Conservation (phyloP, 2,329 filamentous ascomycete genomes). For the Mycocentrospora acerina region DNA sequence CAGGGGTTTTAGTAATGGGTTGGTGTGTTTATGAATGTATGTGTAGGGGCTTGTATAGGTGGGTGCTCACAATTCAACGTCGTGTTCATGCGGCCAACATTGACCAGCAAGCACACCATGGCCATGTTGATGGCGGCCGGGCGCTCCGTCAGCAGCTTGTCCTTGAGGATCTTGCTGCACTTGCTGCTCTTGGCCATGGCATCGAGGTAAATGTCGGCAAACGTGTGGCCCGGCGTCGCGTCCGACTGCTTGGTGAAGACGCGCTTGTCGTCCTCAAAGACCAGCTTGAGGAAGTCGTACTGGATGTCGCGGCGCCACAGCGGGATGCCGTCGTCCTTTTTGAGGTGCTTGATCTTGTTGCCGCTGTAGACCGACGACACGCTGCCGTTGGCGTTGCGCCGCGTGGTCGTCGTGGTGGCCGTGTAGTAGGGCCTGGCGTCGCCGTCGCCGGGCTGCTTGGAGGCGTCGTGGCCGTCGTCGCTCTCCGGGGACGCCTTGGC, state of each 20-base stretch:
- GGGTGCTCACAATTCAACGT: conserved; percentile 81
- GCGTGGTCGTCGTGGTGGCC: conserved; percentile 54
- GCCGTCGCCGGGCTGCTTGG: conserved; percentile 28
- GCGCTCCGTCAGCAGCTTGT: conserved; percentile 90
- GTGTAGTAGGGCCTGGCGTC: conserved; percentile 45
- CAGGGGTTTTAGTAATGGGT: too few relatives aligned
- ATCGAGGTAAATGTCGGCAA: conserved; percentile 96
- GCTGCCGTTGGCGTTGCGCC: conserved; percentile 65
- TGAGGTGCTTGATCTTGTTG: conserved; percentile 80
- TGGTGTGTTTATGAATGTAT: too few relatives aligned
- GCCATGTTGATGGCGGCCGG: conserved; percentile 96
- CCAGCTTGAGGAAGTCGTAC: conserved; percentile 77
- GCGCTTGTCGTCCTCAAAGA: conserved; percentile 72
- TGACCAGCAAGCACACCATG: conserved; percentile 97
- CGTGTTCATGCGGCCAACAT: conserved; percentile 98
- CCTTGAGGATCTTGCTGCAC: conserved; percentile 96
- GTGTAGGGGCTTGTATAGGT: too few relatives aligned
- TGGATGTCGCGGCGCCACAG: conserved; percentile 87
- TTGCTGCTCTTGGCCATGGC: conserved; percentile 99
- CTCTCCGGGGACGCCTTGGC: conserved; percentile 36
- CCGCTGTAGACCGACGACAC: conserved; percentile 68
- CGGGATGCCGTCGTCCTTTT: conserved; percentile 86
- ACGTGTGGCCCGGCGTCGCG: conserved; percentile 69
- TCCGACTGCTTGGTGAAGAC: conserved; percentile 95
- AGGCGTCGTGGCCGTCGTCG: conserved; percentile 30